These are phyloP conservation scores for Suillus variegatus DNA, from an alignment of 768 basidiomycete genomes.

Conservation along the genomic window DNA sequence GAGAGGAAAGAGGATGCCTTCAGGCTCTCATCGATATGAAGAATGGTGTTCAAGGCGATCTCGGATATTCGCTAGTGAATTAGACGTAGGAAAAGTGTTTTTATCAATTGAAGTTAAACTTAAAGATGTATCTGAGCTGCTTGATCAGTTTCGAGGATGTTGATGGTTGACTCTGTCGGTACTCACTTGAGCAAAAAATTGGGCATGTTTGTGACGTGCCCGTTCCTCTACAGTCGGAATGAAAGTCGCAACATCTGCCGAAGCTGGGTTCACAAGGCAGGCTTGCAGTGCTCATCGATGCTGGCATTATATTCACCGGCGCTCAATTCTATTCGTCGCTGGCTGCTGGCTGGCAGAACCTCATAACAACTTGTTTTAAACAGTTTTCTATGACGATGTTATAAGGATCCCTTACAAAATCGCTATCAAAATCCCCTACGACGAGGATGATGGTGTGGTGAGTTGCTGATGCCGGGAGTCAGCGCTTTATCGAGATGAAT, in stretches of 20 bases:
- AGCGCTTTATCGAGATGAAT: background rate
- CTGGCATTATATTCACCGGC: background rate
- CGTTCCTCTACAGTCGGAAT: background rate
- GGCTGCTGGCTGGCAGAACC: too few species aligned
- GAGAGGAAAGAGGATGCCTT: constrained; percentile 54
- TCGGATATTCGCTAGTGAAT: constrained; percentile 49
- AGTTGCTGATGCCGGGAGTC: background rate
- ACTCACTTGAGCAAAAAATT: background rate
- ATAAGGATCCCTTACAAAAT: too few species aligned
- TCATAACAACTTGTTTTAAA: background rate
- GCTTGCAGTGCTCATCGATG: background rate
- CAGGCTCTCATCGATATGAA: constrained; percentile 59
- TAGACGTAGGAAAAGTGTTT: background rate
- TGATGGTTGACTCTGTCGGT: background rate
- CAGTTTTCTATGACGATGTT: background rate
- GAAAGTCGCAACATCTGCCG: background rate
- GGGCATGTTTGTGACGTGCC: background rate
- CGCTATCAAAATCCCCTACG: background rate
- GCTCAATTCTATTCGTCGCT: background rate
- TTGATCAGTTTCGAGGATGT: background rate
- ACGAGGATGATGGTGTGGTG: background rate
- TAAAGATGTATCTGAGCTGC: background rate
- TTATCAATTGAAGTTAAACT: background rate
- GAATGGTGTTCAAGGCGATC: constrained; percentile 36
- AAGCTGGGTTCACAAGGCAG: background rate